Conservation (phyloP, 1,139 yeast species). For the Saccharomycopsis hybrid region DNA sequence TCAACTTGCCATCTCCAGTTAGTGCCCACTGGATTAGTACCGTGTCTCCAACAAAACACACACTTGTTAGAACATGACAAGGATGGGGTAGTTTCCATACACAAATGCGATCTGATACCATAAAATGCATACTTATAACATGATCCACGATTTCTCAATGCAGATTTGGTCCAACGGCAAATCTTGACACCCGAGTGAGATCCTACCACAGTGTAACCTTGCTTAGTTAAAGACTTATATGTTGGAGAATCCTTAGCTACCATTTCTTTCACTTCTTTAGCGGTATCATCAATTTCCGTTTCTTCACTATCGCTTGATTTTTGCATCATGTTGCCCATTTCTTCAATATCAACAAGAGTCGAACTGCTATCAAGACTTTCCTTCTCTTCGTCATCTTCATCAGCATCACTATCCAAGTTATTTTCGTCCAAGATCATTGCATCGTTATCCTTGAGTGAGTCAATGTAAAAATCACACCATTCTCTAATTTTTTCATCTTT, state of each 20-base stretch:
- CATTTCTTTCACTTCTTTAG: slow-evolving; percentile 62
- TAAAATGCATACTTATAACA: slow-evolving; percentile 91
- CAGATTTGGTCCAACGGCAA: slow-evolving; percentile 95
- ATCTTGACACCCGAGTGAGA: slow-evolving; percentile 94
- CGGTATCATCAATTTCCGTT: slow-evolving; percentile 15
- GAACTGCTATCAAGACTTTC: slow-evolving; percentile 32
- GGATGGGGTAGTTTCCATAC: slow-evolving; percentile 96
- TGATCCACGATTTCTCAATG: slow-evolving; percentile 88
- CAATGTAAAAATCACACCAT: slow-evolving; percentile 60
- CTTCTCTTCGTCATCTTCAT: slow-evolving; percentile 27
- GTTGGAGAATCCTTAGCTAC: slow-evolving; percentile 89
- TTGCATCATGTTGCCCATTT: slow-evolving; percentile 61
- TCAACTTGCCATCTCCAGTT: slow-evolving; percentile 97
- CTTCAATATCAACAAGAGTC: slow-evolving; percentile 72
- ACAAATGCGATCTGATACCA: slow-evolving; percentile 82
- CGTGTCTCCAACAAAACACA: slow-evolving; percentile 97
- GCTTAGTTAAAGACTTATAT: slow-evolving; percentile 79
- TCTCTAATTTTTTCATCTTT: slow-evolving; percentile 56
- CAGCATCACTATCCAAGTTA: slow-evolving; percentile 43
- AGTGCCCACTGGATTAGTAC: slow-evolving; percentile 94
- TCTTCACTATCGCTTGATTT: slow-evolving; percentile 23
- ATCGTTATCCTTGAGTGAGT: slow-evolving; percentile 59
- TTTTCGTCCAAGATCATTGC: slow-evolving; percentile 48
- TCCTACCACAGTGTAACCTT: slow-evolving; percentile 90
- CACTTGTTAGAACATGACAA: slow-evolving; percentile 92